phyloP scores from a whole-genome alignment of 2,329 filamentous ascomycete species.

The Aspergillus tamarii region DNA sequence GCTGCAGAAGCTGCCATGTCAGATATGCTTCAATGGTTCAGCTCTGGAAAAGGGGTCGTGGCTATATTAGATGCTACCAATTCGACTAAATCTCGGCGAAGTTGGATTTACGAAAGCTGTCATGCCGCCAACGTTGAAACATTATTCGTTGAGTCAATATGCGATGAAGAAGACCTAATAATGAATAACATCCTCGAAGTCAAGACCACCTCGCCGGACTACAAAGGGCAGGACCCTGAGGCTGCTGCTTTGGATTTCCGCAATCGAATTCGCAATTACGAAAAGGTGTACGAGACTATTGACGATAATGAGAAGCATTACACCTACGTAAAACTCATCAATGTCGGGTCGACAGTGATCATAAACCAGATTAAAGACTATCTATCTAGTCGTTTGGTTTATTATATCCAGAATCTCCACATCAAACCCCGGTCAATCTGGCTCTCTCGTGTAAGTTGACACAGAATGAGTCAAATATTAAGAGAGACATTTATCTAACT shows the following conservation, averaged over 20 bases:
- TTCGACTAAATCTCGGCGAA: slow-evolving; percentile 83
- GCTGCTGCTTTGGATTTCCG: slow-evolving; percentile 88
- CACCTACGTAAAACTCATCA: slow-evolving; percentile 96
- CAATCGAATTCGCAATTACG: slow-evolving; percentile 93
- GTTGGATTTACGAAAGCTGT: slow-evolving; percentile 87
- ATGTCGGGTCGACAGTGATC: slow-evolving; percentile 93
- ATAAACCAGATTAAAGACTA: slow-evolving; percentile 99
- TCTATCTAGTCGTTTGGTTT: slow-evolving; percentile 91
- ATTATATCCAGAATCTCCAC: slow-evolving; percentile 98
- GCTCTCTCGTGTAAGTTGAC: slow-evolving; percentile 78
- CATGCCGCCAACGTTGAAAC: slow-evolving; percentile 79
- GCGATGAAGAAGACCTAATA: slow-evolving; percentile 92
- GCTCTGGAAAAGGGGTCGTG: slow-evolving; percentile 74
- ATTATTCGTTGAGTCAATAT: slow-evolving; percentile 95
- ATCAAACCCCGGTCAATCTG: slow-evolving; percentile 96
- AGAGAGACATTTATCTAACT: slow-evolving; percentile 20
- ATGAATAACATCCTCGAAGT: slow-evolving; percentile 98
- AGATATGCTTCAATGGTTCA: slow-evolving; percentile 96
- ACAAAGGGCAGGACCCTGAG: slow-evolving; percentile 91
- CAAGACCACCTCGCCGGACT: slow-evolving; percentile 95
- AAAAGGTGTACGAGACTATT: slow-evolving; percentile 94
- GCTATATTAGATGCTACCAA: slow-evolving; percentile 97
- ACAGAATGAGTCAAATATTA: not conserved
- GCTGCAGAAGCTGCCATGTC: slow-evolving; percentile 89
- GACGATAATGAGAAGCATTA: slow-evolving; percentile 84